Percentiles rank a stretch among this genome's conserved stretches.
These are phyloP conservation scores for Citeromyces siamensis DNA, from an alignment of 1,139 yeast genomes.

Conservation along the genomic window DNA sequence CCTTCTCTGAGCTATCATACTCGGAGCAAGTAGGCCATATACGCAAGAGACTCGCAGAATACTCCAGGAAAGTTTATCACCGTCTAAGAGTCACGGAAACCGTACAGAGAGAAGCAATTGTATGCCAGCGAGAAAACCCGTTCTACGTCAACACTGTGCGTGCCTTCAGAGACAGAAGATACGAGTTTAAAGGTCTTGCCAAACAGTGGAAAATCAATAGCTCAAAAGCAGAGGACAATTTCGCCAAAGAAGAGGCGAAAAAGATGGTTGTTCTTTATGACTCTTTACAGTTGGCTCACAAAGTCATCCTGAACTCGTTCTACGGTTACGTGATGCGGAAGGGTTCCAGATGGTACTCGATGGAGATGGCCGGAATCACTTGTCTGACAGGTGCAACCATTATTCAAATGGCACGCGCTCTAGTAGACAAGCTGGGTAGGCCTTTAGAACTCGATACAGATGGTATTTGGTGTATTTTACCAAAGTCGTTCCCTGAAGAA, in stretches of 20 bases:
- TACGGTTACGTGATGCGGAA: conserved; percentile 99
- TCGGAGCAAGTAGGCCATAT: conserved; percentile 68
- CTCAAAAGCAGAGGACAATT: conserved; percentile 56
- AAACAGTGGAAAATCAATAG: conserved; percentile 65
- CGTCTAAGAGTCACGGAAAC: conserved; percentile 74
- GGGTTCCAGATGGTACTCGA: conserved; percentile 98
- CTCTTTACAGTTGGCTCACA: conserved; percentile 92
- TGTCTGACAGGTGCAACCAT: conserved; percentile 97
- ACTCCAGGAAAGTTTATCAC: conserved; percentile 77
- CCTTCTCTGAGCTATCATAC: conserved; percentile 66
- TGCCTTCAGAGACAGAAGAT: conserved; percentile 90
- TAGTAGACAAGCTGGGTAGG: conserved; percentile 92
- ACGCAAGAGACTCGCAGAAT: conserved; percentile 74
- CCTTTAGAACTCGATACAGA: conserved; percentile 96
- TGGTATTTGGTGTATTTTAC: conserved; percentile 99
- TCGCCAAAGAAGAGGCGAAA: conserved; percentile 68
- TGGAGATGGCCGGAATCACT: conserved; percentile 99
- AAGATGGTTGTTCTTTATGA: conserved; percentile 93
- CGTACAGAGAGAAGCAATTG: conserved; percentile 83
- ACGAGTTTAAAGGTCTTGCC: conserved; percentile 88
- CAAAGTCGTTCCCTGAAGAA: conserved; percentile 87
- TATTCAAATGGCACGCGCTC: conserved; percentile 88
- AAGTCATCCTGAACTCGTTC: conserved; percentile 91
- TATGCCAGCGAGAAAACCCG: conserved; percentile 96
- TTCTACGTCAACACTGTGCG: conserved; percentile 93